Evolutionary conservation across 352 stramenopile species (phyloP), one percentile per base, ranked within the genome.

Genomic region (Globisporangium megalacanthum): DNA sequence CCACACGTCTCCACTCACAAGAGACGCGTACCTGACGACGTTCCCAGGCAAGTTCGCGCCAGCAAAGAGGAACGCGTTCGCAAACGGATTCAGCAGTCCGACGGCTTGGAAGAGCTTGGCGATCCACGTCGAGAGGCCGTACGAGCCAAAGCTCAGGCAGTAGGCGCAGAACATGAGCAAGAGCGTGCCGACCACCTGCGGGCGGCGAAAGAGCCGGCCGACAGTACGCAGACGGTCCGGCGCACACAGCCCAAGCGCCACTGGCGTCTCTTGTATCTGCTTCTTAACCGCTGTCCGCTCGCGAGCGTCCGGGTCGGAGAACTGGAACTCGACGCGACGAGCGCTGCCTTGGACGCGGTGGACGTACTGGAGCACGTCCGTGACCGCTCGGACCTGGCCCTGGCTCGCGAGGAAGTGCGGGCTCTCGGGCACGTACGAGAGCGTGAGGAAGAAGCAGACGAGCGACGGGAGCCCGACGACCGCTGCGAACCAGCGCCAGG

Each of bases 111-210:
- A 97, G 0, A 98, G 60, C 55, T 87, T 97, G 33, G 94, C 97
- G 59, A 98, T 97, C 92, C 92, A 98, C 25, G 90, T 97, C 9
- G 88, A 88, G 20, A 98, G 68, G 13, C 91, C 91, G 62, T 98
- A 98, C 13, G 84, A 96, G 35, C 88, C 88, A 76, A 97, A 97
- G 39, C 77, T 89, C 8, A 92, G 68, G 25, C 74, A 88, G 60
- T 77, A 89, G 1, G 75, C 77, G 52, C 73, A 86, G 29, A 84
- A 37, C 75, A 92, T 86, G 35, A 92, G 73, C 41, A 92, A 33
- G 37, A 88, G 49, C 9, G 82, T 92, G 7, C 68, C 64, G 4
- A 61, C 49, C 25, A 70, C 47, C 41, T 86, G 76, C 0, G 72
- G 69, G 10, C 50, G 56, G 31, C 70, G 62, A 52, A 90, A 88